Evolutionary conservation across 2,329 filamentous ascomycete species (phyloP), one percentile per base, ranked within the genome.

Genomic region (Phoma herbarum): DNA sequence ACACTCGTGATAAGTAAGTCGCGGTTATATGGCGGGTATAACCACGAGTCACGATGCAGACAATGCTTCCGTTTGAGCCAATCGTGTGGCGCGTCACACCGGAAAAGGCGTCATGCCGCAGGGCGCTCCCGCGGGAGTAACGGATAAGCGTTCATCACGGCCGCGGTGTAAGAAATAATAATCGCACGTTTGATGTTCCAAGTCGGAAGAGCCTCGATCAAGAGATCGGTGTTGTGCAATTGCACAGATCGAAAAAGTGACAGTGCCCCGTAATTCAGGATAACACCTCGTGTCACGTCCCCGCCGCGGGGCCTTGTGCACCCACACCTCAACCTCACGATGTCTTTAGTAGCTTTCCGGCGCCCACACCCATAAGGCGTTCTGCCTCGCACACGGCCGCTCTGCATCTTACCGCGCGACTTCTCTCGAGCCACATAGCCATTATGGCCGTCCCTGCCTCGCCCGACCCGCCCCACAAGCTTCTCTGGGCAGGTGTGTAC

Each of bases 401-500:
- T 10, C 9, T 6, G 2, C 12, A 14, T 39, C 48, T 28, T 7
- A 42, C 47, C 26, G 2, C 22, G 4, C 33, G 20, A 12, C 18
- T 41, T 31, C 50, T 16, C 33, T 20, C 4, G 1, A 45, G 8
- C 10, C 9, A 10, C n/a, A 43, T 29, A 47, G 55, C 53, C 57
- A 31, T 26, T 26, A 73, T 73, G 69, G 57, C 61, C 9, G 48
- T 42, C n/a, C 53, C 64, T 10, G 22, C 52, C 16, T 57, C 64
- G 16, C 22, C 59, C 59, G 56, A 62, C 4, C 52, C 60, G 49
- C 57, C 59, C 43, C 62, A 61, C 9, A 68, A 63, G 35, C 35
- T 63, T 25, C 64, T 76, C 37, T 72, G 73, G 67, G 56, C 63
- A 1, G 60, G 52, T 45, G 69, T 80, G 41, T 79, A 78, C 71